phyloP scores from a whole-genome alignment of 2,329 filamentous ascomycete genomes.

The Aaosphaeria pasadenensis region DNA sequence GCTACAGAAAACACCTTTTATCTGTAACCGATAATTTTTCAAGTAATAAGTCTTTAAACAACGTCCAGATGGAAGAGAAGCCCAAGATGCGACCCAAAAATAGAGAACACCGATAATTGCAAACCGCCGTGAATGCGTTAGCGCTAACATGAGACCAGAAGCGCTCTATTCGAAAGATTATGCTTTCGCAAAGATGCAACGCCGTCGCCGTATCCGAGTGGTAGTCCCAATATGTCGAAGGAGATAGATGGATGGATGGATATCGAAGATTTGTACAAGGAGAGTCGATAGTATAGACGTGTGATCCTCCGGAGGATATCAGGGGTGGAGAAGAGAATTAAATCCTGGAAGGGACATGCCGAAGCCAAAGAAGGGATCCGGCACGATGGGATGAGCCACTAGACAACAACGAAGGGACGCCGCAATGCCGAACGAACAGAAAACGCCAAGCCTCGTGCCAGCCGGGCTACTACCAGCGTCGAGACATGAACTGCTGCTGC shows the following conservation, averaged over 20 bases:
- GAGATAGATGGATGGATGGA: conserved; percentile 12
- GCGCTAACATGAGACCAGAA: conserved; percentile 36
- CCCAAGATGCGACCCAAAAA: conserved; percentile 31
- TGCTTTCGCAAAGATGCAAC: conserved; percentile 37
- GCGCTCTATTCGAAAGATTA: conserved; percentile 35
- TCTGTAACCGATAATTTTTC: conserved; percentile 35
- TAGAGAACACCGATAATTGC: conserved; percentile 34
- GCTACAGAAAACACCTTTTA: conserved; percentile 31
- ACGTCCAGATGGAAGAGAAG: conserved; percentile 23
- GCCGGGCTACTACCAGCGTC: conserved; percentile 45
- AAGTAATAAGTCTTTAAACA: conserved; percentile 22
- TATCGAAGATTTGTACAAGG: conserved; percentile 43
- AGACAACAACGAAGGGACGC: conserved; percentile 38
- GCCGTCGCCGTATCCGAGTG: conserved; percentile 39
- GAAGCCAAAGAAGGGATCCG: conserved; percentile 1
- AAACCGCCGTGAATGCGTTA: conserved; percentile 40
- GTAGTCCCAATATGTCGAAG: conserved; percentile 41
- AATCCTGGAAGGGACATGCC: conserved; percentile 18
- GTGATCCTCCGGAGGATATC: conserved; percentile 40
- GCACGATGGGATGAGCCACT: conserved; percentile 31
- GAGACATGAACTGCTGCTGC: conserved; percentile 48
- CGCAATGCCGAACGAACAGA: conserved; percentile 31
- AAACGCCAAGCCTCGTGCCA: conserved; percentile 28
- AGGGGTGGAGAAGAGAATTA: conserved; percentile 30
- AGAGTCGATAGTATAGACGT: conserved; percentile 38